Conservation (phyloP, 139 green algal species). For the Chlorella vulgaris region DNA sequence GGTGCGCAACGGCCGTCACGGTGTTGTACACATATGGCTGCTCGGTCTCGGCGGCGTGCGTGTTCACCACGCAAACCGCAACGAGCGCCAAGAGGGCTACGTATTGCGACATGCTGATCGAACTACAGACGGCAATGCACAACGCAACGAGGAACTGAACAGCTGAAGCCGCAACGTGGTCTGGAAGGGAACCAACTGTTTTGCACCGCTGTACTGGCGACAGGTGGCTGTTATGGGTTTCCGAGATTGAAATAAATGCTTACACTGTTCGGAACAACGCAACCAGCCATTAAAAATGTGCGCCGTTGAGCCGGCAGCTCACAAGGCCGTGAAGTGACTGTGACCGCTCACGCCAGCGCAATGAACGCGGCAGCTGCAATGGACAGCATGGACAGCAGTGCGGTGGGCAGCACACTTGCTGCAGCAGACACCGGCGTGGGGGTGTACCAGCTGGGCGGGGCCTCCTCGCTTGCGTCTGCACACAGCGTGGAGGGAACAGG, state of each 20-base stretch:
- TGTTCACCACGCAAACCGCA: neutral
- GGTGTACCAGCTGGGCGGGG: neutral
- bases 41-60: neutral
- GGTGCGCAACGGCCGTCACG: neutral
- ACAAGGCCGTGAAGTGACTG: neutral
- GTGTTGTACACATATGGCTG: conserved; percentile 4
- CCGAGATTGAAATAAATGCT: too few species aligned
- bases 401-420: neutral
- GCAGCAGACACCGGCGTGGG: neutral
- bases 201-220: too few species aligned
- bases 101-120: too few species aligned
- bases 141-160: too few species aligned
- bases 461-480: neutral
- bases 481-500: neutral
- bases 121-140: too few species aligned
- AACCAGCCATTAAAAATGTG: too few species aligned
- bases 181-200: too few species aligned
- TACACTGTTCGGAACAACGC: too few species aligned
- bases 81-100: too few species aligned
- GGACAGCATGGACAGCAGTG: neutral
- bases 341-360: neutral
- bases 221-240: too few species aligned
- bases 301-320: neutral
- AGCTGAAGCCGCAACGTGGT: too few species aligned
- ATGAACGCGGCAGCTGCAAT: neutral